Conservation (phyloP, 2,329 filamentous ascomycete genomes). For the Penicillium concentricum region DNA sequence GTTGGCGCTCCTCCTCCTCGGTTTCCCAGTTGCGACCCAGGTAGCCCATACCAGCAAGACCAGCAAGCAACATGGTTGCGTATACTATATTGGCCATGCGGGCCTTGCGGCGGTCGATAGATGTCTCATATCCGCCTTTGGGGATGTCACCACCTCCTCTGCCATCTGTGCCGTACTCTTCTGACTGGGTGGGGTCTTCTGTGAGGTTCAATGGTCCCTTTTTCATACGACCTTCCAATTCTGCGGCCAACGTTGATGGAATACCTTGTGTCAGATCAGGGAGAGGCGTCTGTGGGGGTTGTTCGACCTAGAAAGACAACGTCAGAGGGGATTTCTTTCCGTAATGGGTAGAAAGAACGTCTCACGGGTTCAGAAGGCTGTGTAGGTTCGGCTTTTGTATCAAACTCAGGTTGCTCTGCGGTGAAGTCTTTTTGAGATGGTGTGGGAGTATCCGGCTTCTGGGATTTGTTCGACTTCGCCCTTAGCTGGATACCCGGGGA, state of each 20-base stretch:
- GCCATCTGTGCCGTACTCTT: slow-evolving; percentile 50
- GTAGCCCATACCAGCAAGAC: slow-evolving; percentile 64
- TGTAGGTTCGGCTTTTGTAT: slow-evolving; percentile 34
- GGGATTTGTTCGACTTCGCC: slow-evolving; percentile 26
- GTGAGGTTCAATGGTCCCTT: slow-evolving; percentile 51
- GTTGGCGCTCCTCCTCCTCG: slow-evolving; percentile 66
- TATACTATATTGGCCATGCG: slow-evolving; percentile 75
- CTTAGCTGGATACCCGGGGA: slow-evolving; percentile 27
- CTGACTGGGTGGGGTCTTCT: slow-evolving; percentile 48
- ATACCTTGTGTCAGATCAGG: slow-evolving; percentile 94
- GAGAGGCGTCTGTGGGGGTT: slow-evolving; percentile 62
- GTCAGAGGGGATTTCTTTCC: slow-evolving; percentile 8
- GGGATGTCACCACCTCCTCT: slow-evolving; percentile 63
- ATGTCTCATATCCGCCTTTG: slow-evolving; percentile 83
- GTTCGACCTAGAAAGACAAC: slow-evolving; percentile 31
- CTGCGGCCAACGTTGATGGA: slow-evolving; percentile 81
- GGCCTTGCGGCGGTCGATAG: slow-evolving; percentile 77
- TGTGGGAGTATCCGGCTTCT: slow-evolving; percentile 28
- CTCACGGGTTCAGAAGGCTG: slow-evolving; percentile 30
- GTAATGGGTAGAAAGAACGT: not conserved
- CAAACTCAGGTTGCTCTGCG: slow-evolving; percentile 41
- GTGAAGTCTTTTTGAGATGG: slow-evolving; percentile 28
- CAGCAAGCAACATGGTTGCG: slow-evolving; percentile 56
- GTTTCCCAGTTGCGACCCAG: slow-evolving; percentile 84
- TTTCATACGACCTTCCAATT: slow-evolving; percentile 55